These are phyloP conservation scores for Alternaria viburni DNA, from an alignment of 2,329 filamentous ascomycete species.

Conservation along the genomic window DNA sequence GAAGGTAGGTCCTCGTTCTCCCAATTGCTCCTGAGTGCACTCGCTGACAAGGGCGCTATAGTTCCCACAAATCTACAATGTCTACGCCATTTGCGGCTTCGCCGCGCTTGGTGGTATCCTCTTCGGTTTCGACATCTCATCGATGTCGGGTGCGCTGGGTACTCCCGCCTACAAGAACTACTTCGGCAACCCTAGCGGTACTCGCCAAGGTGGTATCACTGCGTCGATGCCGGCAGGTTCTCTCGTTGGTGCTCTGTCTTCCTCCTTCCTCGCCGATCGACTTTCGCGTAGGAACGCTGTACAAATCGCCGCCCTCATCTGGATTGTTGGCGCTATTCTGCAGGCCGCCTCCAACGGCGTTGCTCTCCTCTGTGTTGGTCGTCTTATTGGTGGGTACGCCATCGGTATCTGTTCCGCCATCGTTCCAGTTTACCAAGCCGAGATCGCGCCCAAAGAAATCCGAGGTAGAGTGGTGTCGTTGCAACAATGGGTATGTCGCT, in stretches of 20 bases:
- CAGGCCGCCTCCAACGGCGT: constrained; percentile 49
- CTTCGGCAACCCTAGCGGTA: constrained; percentile 44
- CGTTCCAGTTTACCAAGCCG: constrained; percentile 91
- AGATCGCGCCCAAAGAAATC: constrained; percentile 65
- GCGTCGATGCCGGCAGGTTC: constrained; percentile 59
- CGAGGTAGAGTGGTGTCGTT: constrained; percentile 66
- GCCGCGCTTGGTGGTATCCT: constrained; percentile 61
- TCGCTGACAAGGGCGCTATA: constrained; percentile 14
- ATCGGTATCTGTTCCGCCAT: constrained; percentile 91
- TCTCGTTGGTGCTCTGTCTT: constrained; percentile 54
- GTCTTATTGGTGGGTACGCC: constrained; percentile 83
- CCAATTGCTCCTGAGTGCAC: not conserved
- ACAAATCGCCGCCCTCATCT: constrained; percentile 53
- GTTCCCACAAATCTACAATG: constrained; percentile 52
- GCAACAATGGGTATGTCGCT: constrained; percentile 48
- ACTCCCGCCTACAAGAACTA: constrained; percentile 48
- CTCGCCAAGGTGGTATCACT: constrained; percentile 53
- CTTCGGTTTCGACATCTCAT: constrained; percentile 50
- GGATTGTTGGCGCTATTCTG: constrained; percentile 54
- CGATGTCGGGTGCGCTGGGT: constrained; percentile 49
- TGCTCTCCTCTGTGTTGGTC: constrained; percentile 55
- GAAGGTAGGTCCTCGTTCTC: constrained; percentile 26
- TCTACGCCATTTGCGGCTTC: constrained; percentile 59
- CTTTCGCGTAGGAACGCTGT: constrained; percentile 55
- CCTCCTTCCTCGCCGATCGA: constrained; percentile 55